These are phyloP conservation scores for Penicillium silybi DNA, from an alignment of 495 filamentous ascomycete species.

Conservation along the genomic window DNA sequence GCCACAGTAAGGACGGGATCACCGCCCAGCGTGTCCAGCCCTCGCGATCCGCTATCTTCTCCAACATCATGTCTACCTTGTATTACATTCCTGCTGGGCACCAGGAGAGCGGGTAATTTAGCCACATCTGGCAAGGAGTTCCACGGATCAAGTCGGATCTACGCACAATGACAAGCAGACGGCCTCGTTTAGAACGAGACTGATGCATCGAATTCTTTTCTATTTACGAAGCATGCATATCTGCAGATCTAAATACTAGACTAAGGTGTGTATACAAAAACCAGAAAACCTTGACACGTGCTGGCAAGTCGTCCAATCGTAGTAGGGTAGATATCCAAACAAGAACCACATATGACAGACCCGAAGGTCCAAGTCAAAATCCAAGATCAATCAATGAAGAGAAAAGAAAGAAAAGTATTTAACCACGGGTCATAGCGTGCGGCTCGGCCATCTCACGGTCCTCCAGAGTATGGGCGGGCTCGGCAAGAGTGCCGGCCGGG, in stretches of 20 bases:
- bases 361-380: not conserved
- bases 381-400: not conserved
- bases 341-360: not conserved
- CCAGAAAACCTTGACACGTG: not conserved
- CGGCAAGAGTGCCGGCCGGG: not conserved
- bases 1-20: too few species aligned
- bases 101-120: too few species aligned
- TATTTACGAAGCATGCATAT: not conserved
- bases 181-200: not conserved
- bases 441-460: conserved; percentile 59
- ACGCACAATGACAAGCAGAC: not conserved
- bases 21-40: too few species aligned
- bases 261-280: not conserved
- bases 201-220: not conserved
- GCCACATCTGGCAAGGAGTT: too few species aligned
- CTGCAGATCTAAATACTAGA: not conserved
- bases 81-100: too few species aligned
- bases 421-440: conserved; percentile 9
- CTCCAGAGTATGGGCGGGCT: conserved; percentile 3
- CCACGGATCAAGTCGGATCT: not conserved
- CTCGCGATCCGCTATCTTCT: too few species aligned
- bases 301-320: not conserved
- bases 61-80: too few species aligned
- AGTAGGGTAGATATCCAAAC: not conserved
- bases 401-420: not conserved